Conservation (phyloP, 371 early-diverging fungal species). For the Cladochytrium tenue region DNA sequence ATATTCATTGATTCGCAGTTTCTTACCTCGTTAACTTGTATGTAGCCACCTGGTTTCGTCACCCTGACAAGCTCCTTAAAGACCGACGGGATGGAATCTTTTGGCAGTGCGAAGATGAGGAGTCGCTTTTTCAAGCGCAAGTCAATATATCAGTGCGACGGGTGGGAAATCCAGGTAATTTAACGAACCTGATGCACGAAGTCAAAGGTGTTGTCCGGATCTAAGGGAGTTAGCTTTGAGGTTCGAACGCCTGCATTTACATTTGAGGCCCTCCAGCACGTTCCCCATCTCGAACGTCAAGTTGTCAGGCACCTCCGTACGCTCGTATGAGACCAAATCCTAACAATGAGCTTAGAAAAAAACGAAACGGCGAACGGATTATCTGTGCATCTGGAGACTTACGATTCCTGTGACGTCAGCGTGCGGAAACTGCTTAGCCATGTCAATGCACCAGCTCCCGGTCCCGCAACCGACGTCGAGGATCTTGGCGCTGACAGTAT, state of each 20-base stretch:
- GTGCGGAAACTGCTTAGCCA: not conserved
- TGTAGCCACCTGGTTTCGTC: too few relatives aligned
- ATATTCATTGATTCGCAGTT: too few relatives aligned
- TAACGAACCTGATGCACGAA: not conserved
- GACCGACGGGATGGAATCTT: too few relatives aligned
- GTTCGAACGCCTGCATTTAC: not conserved
- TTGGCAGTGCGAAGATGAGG: too few relatives aligned
- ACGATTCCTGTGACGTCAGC: not conserved
- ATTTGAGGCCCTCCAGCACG: not conserved
- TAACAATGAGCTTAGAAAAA: not conserved
- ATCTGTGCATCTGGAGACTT: too few relatives aligned
- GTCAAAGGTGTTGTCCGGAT: not conserved
- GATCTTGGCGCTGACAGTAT: not conserved
- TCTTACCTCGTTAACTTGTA: too few relatives aligned
- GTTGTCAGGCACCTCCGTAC: not conserved
- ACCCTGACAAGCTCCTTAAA: too few relatives aligned
- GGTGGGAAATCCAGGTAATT: too few relatives aligned
- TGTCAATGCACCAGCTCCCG: not conserved
- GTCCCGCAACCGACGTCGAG: not conserved
- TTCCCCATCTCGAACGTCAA: not conserved
- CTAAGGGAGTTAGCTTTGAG: not conserved
- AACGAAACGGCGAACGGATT: not conserved
- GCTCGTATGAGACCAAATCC: not conserved
- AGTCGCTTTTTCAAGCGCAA: too few relatives aligned
- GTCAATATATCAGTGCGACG: too few relatives aligned